These are phyloP conservation scores for Rhododendron molle DNA, from an alignment of 148 eudicot species.

Conservation along the genomic window DNA sequence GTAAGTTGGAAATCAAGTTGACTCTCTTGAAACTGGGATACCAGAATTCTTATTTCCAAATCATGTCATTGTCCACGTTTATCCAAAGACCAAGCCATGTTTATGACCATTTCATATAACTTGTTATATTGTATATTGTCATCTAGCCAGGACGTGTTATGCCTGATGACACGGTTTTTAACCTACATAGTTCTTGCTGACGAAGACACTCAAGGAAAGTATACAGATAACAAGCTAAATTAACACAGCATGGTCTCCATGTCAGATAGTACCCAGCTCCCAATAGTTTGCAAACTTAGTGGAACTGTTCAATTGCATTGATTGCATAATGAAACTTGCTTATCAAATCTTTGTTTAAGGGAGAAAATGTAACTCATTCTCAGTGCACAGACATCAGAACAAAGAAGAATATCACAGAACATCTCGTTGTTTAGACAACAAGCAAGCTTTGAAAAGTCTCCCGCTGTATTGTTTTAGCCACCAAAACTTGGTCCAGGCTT, in stretches of 20 bases:
- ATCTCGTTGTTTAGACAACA: not conserved
- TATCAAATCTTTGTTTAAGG: not conserved
- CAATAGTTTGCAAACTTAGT: not conserved
- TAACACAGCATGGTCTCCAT: not conserved
- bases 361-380: not conserved
- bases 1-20: not conserved
- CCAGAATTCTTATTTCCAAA: not conserved
- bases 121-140: not conserved
- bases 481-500: not conserved
- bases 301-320: not conserved
- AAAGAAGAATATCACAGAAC: not conserved
- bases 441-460: not conserved
- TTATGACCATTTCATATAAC: not conserved
- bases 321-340: not conserved
- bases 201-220: not conserved
- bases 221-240: not conserved
- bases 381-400: not conserved
- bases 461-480: not conserved
- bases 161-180: not conserved
- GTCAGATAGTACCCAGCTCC: not conserved
- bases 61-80: not conserved
- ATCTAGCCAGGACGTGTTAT: not conserved
- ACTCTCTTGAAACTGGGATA: not conserved
- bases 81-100: not conserved
- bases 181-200: not conserved